These are phyloP conservation scores for Cinnamomum chago DNA, from an alignment of 164 flowering plant species.

Conservation along the genomic window DNA sequence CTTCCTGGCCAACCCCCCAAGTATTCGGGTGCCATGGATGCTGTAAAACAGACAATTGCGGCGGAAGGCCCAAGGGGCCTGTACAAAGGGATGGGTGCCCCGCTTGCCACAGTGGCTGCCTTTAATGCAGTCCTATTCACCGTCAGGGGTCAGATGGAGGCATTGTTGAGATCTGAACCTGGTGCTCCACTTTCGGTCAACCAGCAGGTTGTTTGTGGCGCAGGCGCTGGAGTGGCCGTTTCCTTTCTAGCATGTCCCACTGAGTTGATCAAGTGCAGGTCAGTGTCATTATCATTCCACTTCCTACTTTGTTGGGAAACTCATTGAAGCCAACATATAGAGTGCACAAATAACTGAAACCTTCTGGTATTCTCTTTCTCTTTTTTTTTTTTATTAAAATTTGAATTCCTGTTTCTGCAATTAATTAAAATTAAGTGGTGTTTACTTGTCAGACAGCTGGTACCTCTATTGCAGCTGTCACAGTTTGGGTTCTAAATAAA, in stretches of 20 bases:
- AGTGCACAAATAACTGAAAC: neutral
- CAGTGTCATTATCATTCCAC: constrained; percentile 9
- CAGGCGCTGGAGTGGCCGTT: constrained; percentile 95
- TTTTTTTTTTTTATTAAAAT: neutral
- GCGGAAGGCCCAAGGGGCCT: constrained; percentile 84
- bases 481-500: neutral
- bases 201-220: constrained; percentile 78
- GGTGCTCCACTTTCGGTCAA: constrained; percentile 66
- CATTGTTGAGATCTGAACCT: constrained; percentile 70
- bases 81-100: constrained; percentile 99
- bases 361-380: neutral
- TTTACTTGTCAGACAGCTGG: too few relatives aligned
- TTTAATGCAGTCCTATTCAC: constrained; percentile 94
- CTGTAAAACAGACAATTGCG: constrained; percentile 80
- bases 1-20: constrained; percentile 83
- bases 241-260: constrained; percentile 95
- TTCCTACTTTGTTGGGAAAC: neutral
- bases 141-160: constrained; percentile 91
- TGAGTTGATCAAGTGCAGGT: constrained; percentile 97
- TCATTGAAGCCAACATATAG: neutral
- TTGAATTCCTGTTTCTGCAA: neutral
- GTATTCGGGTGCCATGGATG: constrained; percentile 87
- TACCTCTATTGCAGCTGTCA: too few relatives aligned
- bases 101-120: constrained; percentile 97
- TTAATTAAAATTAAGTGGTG: neutral